phyloP scores from a whole-genome alignment of 2,329 filamentous ascomycete species.

The Sclerotinia trifoliorum region DNA sequence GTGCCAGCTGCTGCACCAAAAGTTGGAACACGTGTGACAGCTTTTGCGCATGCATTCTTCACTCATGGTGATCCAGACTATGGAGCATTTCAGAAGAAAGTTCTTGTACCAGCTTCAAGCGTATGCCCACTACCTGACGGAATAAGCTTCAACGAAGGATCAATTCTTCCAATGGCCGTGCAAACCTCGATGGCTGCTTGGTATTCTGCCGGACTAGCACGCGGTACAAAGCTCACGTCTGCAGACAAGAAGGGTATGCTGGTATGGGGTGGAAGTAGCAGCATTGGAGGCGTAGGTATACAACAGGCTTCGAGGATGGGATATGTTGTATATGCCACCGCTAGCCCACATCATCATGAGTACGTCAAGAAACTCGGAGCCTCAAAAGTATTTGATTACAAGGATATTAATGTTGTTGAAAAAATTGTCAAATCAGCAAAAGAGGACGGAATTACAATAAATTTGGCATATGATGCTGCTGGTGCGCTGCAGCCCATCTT shows the following conservation, averaged over 20 bases:
- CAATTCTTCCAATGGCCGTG: constrained; percentile 41
- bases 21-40: constrained; percentile 37
- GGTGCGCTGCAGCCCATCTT: constrained; percentile 42
- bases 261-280: constrained; percentile 32
- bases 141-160: constrained; percentile 39
- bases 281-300: constrained; percentile 40
- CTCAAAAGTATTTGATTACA: constrained; percentile 30
- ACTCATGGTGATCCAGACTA: constrained; percentile 24
- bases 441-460: constrained; percentile 17
- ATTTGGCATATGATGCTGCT: constrained; percentile 21
- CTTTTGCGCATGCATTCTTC: constrained; percentile 34
- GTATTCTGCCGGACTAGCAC: constrained; percentile 33
- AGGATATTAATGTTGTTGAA: constrained; percentile 25
- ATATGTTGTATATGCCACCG: constrained; percentile 43
- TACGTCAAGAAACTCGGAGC: constrained; percentile 30
- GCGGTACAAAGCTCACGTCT: constrained; percentile 16
- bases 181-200: constrained; percentile 39
- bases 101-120: constrained; percentile 30
- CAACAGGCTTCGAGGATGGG: constrained; percentile 45
- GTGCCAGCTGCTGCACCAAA: constrained; percentile 22
- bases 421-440: constrained; percentile 36
- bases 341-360: constrained; percentile 30
- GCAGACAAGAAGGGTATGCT: constrained; percentile 31
- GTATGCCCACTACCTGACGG: constrained; percentile 35
- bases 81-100: constrained; percentile 39